These are phyloP conservation scores for Boletus pseudopeckii DNA, from an alignment of 768 basidiomycete genomes.

Conservation along the genomic window DNA sequence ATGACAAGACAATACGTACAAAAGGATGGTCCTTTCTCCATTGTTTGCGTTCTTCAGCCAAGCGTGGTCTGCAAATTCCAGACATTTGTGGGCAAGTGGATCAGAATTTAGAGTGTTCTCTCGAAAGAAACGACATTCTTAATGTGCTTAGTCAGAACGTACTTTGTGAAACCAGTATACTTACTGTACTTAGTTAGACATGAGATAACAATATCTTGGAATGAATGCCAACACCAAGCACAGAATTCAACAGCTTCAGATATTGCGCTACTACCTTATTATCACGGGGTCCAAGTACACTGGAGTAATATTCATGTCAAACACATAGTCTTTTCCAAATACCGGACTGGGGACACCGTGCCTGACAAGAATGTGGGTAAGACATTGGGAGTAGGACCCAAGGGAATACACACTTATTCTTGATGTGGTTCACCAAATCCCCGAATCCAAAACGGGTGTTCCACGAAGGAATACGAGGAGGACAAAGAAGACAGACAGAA, in stretches of 20 bases:
- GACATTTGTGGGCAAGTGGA: slow-evolving; percentile 46
- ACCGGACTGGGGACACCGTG: slow-evolving; percentile 16
- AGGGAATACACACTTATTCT: slow-evolving; percentile 13
- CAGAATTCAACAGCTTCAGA: neutral
- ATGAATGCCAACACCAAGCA: neutral
- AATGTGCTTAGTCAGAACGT: slow-evolving; percentile 20
- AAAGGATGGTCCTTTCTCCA: slow-evolving; percentile 99
- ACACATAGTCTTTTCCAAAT: slow-evolving; percentile 17
- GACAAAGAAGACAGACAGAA: slow-evolving; percentile 25
- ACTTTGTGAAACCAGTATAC: too few species aligned
- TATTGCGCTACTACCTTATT: neutral
- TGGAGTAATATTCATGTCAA: slow-evolving; percentile 21
- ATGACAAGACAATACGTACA: slow-evolving; percentile 49
- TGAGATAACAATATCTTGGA: too few species aligned
- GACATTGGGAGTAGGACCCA: neutral
- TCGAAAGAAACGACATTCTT: neutral
- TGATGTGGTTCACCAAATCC: slow-evolving; percentile 19
- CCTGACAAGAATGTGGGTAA: slow-evolving; percentile 6
- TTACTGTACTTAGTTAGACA: too few species aligned
- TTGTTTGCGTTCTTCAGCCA: slow-evolving; percentile 96
- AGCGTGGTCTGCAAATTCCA: slow-evolving; percentile 88
- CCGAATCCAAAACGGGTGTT: slow-evolving; percentile 15
- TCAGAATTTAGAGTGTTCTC: neutral
- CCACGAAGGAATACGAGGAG: slow-evolving; percentile 29
- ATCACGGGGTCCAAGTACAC: slow-evolving; percentile 11